Evolutionary conservation across 257 asterid genomes (phyloP).

Genomic region (Penstemon eatonii): DNA sequence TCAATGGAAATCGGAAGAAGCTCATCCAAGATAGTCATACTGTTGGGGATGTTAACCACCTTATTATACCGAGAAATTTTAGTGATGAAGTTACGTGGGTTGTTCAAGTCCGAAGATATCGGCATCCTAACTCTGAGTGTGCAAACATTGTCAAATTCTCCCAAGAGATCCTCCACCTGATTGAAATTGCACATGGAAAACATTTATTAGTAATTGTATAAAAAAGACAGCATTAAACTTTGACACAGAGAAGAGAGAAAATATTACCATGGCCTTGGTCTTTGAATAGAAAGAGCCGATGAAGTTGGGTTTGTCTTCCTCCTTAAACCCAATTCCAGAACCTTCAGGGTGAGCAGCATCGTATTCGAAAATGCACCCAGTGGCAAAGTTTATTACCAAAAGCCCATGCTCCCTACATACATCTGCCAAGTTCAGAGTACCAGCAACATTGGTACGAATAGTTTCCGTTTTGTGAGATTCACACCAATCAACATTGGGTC

Average conservation of each 20-base stretch:
- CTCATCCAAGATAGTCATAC: slow-evolving; percentile 62
- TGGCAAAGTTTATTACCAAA: slow-evolving; percentile 55
- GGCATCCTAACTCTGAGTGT: slow-evolving; percentile 63
- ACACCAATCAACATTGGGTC: slow-evolving; percentile 75
- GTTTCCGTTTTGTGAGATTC: slow-evolving; percentile 61
- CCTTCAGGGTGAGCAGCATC: slow-evolving; percentile 59
- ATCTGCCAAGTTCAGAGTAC: slow-evolving; percentile 59
- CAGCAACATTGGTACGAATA: slow-evolving; percentile 57
- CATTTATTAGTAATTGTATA: no score
- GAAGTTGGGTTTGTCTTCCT: slow-evolving; percentile 62
- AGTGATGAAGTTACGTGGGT: slow-evolving; percentile 60
- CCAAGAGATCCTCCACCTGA: slow-evolving; percentile 61
- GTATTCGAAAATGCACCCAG: slow-evolving; percentile 68
- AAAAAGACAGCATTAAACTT: not conserved
- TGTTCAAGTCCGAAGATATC: slow-evolving; percentile 49
- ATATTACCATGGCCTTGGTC: slow-evolving; percentile 66
- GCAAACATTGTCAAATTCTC: slow-evolving; percentile 56
- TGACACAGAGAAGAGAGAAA: not conserved
- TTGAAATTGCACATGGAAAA: not conserved
- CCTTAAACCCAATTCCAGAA: slow-evolving; percentile 63
- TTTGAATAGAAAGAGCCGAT: slow-evolving; percentile 62
- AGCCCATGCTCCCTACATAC: slow-evolving; percentile 55
- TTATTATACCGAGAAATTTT: slow-evolving; percentile 49
- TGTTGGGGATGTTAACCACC: slow-evolving; percentile 64
- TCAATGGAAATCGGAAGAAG: slow-evolving; percentile 56